These are phyloP conservation scores for Asterophora parasitica DNA, from an alignment of 768 basidiomycete genomes.

Conservation along the genomic window DNA sequence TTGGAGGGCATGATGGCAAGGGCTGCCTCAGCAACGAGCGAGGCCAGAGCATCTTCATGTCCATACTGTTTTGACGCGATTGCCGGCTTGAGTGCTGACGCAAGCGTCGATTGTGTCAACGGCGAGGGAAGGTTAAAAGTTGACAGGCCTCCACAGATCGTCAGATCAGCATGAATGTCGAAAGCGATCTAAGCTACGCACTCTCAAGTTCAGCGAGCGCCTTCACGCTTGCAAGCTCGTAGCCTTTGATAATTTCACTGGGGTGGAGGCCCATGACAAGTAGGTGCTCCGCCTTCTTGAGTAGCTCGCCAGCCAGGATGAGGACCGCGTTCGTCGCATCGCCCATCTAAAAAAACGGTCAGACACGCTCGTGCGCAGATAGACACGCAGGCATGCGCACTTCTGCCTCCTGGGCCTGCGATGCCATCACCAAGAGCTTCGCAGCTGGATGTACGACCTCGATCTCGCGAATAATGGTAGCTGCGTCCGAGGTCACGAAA, in stretches of 20 bases:
- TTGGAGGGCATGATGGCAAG: constrained; percentile 87
- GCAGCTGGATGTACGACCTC: constrained; percentile 99
- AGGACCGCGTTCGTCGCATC: constrained; percentile 95
- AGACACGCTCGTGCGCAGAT: not conserved
- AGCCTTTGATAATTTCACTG: constrained; percentile 91
- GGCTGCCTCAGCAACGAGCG: constrained; percentile 89
- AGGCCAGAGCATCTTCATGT: constrained; percentile 75
- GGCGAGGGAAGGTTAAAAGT: constrained; percentile 67
- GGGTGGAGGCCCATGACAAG: constrained; percentile 97
- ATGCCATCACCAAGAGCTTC: constrained; percentile 98
- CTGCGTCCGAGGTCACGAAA: constrained; percentile 98
- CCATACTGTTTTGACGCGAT: constrained; percentile 99
- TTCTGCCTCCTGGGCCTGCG: constrained; percentile 93
- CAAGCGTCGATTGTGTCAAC: constrained; percentile 62
- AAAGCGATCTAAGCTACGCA: constrained; percentile 36
- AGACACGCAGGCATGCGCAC: constrained; percentile 36
- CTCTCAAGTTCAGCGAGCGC: constrained; percentile 87
- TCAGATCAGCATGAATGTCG: constrained; percentile 11
- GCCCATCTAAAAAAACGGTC: constrained; percentile 65
- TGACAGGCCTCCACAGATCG: constrained; percentile 52
- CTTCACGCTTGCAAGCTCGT: constrained; percentile 85
- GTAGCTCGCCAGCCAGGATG: constrained; percentile 91
- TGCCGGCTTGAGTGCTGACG: constrained; percentile 78
- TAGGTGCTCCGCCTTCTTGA: constrained; percentile 90
- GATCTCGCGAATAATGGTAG: constrained; percentile 96